phyloP scores from a whole-genome alignment of 805 yeast species.

The Pichia membranifaciens region DNA sequence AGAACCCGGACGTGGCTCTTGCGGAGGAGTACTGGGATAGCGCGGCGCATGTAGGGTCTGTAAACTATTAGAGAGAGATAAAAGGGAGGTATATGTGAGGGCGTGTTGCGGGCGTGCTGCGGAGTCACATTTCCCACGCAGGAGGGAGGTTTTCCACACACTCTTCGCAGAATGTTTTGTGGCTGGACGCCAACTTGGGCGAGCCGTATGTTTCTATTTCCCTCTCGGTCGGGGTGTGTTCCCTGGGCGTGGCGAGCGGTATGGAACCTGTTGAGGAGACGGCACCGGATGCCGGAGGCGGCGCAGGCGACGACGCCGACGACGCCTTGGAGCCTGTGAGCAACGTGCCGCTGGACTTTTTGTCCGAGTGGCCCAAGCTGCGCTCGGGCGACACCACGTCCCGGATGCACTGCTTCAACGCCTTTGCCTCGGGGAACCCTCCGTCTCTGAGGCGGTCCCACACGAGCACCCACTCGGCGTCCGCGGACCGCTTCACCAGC shows the following conservation, averaged over 20 bases:
- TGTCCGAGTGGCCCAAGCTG: slow-evolving; percentile 61
- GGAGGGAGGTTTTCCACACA: slow-evolving; percentile 26
- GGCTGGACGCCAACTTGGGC: slow-evolving; percentile 9
- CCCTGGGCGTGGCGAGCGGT: background rate
- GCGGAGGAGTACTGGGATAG: background rate
- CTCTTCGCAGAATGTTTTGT: slow-evolving; percentile 20
- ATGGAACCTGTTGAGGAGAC: background rate
- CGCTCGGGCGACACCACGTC: slow-evolving; percentile 50
- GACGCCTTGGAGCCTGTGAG: background rate
- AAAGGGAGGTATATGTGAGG: background rate
- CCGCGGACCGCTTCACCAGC: slow-evolving; percentile 33
- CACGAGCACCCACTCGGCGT: slow-evolving; percentile 32
- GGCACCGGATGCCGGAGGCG: too few relatives aligned
- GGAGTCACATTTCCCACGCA: slow-evolving; percentile 26
- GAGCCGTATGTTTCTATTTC: slow-evolving; percentile 9
- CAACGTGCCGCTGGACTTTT: slow-evolving; percentile 3
- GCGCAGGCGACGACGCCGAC: background rate
- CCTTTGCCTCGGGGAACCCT: slow-evolving; percentile 86
- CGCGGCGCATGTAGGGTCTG: too few relatives aligned
- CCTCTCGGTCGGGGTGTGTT: slow-evolving; percentile 5
- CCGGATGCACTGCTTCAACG: slow-evolving; percentile 62
- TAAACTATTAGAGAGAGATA: too few relatives aligned
- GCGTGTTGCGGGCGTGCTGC: background rate
- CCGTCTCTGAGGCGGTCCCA: slow-evolving; percentile 61
- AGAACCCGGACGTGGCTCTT: background rate